Conservation (phyloP, 495 filamentous ascomycete species). For the Clavariopsis aquatica region DNA sequence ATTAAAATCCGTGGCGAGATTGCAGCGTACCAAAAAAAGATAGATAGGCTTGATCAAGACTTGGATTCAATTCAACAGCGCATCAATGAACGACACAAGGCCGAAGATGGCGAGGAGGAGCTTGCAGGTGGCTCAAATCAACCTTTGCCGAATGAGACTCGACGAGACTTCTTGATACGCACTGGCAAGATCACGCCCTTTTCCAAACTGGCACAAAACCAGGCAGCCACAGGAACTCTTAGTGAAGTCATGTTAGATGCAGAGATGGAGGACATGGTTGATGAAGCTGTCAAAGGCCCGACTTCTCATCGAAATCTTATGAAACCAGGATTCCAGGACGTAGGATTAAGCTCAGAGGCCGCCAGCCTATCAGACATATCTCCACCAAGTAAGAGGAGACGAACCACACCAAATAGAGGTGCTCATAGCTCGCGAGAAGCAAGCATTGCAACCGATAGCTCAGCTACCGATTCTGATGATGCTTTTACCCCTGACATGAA, state of each 20-base stretch:
- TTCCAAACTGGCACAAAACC: slow-evolving; percentile 61
- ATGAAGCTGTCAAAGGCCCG: slow-evolving; percentile 32
- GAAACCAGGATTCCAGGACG: slow-evolving; percentile 72
- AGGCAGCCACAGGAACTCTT: slow-evolving; percentile 60
- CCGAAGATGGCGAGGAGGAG: slow-evolving; percentile 49
- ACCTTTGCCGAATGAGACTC: slow-evolving; percentile 73
- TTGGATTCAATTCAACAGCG: slow-evolving; percentile 74
- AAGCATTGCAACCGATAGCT: slow-evolving; percentile 20
- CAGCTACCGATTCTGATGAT: slow-evolving; percentile 36
- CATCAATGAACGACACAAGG: slow-evolving; percentile 68
- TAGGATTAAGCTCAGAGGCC: slow-evolving; percentile 40
- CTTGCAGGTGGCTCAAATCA: slow-evolving; percentile 51
- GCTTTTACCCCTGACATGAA: slow-evolving; percentile 38
- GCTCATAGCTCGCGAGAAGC: slow-evolving; percentile 4
- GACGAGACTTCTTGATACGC: slow-evolving; percentile 85
- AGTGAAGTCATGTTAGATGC: slow-evolving; percentile 74
- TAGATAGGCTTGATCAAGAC: slow-evolving; percentile 64
- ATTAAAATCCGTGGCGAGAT: slow-evolving; percentile 63
- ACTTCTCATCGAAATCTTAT: slow-evolving; percentile 79
- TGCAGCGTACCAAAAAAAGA: slow-evolving; percentile 59
- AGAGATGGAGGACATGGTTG: slow-evolving; percentile 52
- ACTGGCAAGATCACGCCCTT: slow-evolving; percentile 98
- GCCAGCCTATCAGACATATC: background rate
- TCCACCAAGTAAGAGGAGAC: slow-evolving; percentile 49
- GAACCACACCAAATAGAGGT: slow-evolving; percentile 18